Evolutionary conservation across 176 grass and related monocot genomes (phyloP).

Genomic region (Chloris gayana): DNA sequence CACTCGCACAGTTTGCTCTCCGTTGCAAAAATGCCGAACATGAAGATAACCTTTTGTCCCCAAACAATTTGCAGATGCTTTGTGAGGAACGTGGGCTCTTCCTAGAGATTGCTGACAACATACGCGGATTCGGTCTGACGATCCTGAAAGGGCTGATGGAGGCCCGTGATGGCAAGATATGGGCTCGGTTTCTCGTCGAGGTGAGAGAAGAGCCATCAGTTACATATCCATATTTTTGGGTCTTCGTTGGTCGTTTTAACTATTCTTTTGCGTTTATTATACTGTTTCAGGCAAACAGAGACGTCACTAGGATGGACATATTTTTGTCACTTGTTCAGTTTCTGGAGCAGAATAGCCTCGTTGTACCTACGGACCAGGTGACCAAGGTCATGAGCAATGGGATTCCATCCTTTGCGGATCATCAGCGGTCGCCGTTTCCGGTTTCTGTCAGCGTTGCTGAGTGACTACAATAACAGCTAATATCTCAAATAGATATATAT

Average conservation of each 20-base stretch:
- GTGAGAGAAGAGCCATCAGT: slow-evolving; percentile 32
- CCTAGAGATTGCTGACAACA: slow-evolving; percentile 94
- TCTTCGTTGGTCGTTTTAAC: neutral
- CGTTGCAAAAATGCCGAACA: neutral
- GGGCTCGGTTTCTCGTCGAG: slow-evolving; percentile 87
- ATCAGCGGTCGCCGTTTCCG: slow-evolving; percentile 62
- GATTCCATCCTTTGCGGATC: slow-evolving; percentile 59
- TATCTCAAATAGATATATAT: slow-evolving; percentile 23
- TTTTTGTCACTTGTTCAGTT: slow-evolving; percentile 94
- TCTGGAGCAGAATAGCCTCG: slow-evolving; percentile 69
- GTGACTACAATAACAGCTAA: slow-evolving; percentile 30
- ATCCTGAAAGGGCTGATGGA: slow-evolving; percentile 97
- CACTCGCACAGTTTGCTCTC: neutral
- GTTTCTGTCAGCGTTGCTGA: slow-evolving; percentile 50
- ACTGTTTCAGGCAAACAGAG: slow-evolving; percentile 77
- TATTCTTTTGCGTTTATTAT: slow-evolving; percentile 22
- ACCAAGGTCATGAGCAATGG: slow-evolving; percentile 67
- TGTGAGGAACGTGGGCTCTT: slow-evolving; percentile 91
- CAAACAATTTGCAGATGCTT: slow-evolving; percentile 70
- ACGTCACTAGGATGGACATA: slow-evolving; percentile 94
- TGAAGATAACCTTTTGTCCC: neutral
- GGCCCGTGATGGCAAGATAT: slow-evolving; percentile 79
- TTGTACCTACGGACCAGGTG: slow-evolving; percentile 55
- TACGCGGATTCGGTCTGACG: slow-evolving; percentile 84
- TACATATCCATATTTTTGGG: neutral